Conservation (phyloP, 805 yeast genomes). For the Metschnikowia santaceciliae region DNA sequence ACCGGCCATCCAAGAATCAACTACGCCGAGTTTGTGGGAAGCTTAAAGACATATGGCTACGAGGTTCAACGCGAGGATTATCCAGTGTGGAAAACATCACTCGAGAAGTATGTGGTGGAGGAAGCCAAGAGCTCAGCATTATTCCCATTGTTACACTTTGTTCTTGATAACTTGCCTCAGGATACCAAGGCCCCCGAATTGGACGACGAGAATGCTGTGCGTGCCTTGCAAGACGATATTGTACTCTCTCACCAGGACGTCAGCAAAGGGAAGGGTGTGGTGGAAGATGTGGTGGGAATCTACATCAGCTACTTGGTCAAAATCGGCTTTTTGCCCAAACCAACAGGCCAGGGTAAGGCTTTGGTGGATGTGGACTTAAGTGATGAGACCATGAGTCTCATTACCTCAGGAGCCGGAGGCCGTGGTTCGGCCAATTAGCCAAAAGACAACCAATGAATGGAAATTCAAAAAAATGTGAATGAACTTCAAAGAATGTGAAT, state of each 20-base stretch:
- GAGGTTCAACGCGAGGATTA: constrained; percentile 59
- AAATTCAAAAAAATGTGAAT: background rate
- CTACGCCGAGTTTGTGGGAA: constrained; percentile 69
- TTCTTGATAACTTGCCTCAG: constrained; percentile 85
- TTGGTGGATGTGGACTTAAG: constrained; percentile 59
- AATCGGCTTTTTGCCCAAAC: constrained; percentile 74
- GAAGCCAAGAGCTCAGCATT: constrained; percentile 78
- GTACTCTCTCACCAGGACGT: constrained; percentile 62
- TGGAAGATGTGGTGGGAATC: constrained; percentile 57
- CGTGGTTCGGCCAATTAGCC: constrained; percentile 18
- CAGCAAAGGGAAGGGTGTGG: constrained; percentile 74
- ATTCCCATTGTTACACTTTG: constrained; percentile 91
- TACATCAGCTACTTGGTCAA: constrained; percentile 77
- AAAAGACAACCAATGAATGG: too few species aligned
- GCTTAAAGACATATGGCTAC: constrained; percentile 71
- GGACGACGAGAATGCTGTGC: constrained; percentile 79
- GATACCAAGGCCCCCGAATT: constrained; percentile 93
- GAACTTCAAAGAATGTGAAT: background rate
- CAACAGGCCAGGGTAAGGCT: constrained; percentile 40
- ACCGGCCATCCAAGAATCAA: constrained; percentile 93
- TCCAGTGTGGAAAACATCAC: constrained; percentile 68
- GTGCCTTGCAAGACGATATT: constrained; percentile 59
- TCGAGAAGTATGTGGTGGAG: constrained; percentile 76
- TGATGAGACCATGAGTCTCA: constrained; percentile 46
- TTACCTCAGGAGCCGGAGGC: constrained; percentile 19